These are phyloP conservation scores for Hypholoma sublateritium DNA, from an alignment of 768 basidiomycete species.

Conservation along the genomic window DNA sequence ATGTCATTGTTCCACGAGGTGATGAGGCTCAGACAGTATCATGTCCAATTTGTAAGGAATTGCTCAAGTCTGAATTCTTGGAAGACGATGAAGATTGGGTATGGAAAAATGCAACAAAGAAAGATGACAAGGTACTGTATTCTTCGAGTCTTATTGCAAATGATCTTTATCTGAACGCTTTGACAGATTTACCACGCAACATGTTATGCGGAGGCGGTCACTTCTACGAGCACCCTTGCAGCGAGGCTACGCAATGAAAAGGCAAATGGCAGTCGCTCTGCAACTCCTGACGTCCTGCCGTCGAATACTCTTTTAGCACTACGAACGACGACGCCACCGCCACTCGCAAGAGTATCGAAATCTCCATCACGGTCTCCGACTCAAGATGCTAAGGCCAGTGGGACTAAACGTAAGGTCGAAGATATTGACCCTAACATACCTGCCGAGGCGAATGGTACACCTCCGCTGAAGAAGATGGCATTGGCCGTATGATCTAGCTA, in stretches of 20 bases:
- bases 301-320: conserved; percentile 24
- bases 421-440: conserved; percentile 41
- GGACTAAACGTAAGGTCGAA: conserved; percentile 77
- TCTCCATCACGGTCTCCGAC: conserved; percentile 49
- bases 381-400: conserved; percentile 50
- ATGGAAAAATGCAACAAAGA: conserved; percentile 87
- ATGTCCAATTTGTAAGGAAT: conserved; percentile 97
- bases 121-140: conserved; percentile 75
- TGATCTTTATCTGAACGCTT: conserved; percentile 3
- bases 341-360: conserved; percentile 30
- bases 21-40: conserved; percentile 81
- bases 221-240: conserved; percentile 63
- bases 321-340: conserved; percentile 38
- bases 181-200: conserved; percentile 89
- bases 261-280: conserved; percentile 64
- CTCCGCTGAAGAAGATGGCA: conserved; percentile 69
- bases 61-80: conserved; percentile 84
- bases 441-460: conserved; percentile 48
- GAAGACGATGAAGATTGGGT: conserved; percentile 99
- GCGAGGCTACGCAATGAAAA: conserved; percentile 66
- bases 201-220: conserved; percentile 81
- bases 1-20: conserved; percentile 87
- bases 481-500: conserved; percentile 31
- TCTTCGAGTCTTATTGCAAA: too few species aligned
- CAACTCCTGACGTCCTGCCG: conserved; percentile 65